Conservation (phyloP, 441 rosid species). For the Hypseocharis bilobata region DNA sequence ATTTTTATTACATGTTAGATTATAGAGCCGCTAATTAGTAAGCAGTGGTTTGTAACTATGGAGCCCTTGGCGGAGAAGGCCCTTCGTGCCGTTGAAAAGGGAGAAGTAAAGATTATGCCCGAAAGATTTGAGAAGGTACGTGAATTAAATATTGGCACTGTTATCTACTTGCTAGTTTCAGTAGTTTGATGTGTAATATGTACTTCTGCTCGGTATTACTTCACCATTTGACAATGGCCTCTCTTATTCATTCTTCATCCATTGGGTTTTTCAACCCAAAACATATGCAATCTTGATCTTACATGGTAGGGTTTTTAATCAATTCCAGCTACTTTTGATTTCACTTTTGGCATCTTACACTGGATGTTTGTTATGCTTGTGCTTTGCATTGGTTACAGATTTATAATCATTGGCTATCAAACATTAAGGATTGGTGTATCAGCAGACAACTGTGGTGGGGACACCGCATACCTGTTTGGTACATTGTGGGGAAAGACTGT, state of each 20-base stretch:
- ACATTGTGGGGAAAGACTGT: constrained; percentile 68
- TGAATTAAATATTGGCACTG: neutral
- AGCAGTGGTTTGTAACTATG: constrained; percentile 96
- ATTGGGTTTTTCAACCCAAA: neutral
- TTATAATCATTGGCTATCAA: constrained; percentile 88
- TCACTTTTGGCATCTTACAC: neutral
- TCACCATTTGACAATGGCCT: neutral
- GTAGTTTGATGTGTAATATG: neutral
- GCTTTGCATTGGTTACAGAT: constrained; percentile 40
- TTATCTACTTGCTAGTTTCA: constrained; percentile 6
- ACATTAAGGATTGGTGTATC: constrained; percentile 97
- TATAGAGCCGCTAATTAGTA: constrained; percentile 86
- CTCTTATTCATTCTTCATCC: neutral
- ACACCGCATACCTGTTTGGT: constrained; percentile 96
- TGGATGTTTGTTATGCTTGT: constrained; percentile 1
- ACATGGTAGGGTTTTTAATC: constrained; percentile 1
- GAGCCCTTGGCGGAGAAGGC: constrained; percentile 93
- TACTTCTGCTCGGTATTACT: constrained; percentile 1
- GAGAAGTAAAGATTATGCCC: constrained; percentile 67
- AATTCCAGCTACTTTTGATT: neutral
- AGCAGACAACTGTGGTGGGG: constrained; percentile 99
- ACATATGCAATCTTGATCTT: neutral
- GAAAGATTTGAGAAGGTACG: constrained; percentile 93
- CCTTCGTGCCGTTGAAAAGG: constrained; percentile 70
- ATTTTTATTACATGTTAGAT: constrained; percentile 34